Percentiles rank a stretch among this genome's conserved stretches.
These are phyloP conservation scores for Stephanodiscus triporus DNA, from an alignment of 108 stramenopile species.

Conservation along the genomic window DNA sequence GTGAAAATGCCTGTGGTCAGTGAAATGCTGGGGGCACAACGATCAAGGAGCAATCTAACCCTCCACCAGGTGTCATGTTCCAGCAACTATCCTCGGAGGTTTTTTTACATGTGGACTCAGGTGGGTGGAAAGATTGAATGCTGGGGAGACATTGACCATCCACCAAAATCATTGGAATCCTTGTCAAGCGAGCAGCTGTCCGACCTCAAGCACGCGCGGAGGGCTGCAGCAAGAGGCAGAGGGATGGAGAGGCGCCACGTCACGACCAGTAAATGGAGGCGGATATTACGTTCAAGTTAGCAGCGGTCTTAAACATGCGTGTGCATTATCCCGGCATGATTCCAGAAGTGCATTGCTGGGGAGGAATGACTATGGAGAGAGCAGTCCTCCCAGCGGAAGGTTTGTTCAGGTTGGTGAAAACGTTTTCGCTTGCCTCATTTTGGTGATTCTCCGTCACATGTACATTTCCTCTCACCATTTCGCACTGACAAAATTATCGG, in stretches of 20 bases:
- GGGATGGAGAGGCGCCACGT: constrained; percentile 1
- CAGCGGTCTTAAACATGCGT: constrained; percentile 44
- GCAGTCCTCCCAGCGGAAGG: constrained; percentile 23
- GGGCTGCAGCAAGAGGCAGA: constrained; percentile 13
- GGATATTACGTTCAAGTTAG: constrained; percentile 34
- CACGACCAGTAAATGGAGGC: constrained; percentile 14
- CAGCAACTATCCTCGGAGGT: constrained; percentile 28
- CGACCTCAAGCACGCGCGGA: constrained; percentile 15
- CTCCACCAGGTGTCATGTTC: constrained; percentile 39
- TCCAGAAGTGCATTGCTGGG: constrained; percentile 38
- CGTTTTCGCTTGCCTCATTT: not conserved
- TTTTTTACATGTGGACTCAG: constrained; percentile 34
- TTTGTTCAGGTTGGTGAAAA: constrained; percentile 29
- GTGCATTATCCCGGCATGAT: constrained; percentile 23
- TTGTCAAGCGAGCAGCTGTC: constrained; percentile 2
- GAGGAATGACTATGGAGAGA: constrained; percentile 38
- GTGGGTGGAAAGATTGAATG: constrained; percentile 25
- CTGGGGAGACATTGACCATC: constrained; percentile 42
- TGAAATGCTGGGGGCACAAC: constrained; percentile 41
- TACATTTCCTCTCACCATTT: not conserved
- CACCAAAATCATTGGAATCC: constrained; percentile 3
- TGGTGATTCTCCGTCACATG: not conserved
- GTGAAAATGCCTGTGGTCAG: constrained; percentile 26
- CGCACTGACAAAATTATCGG: constrained; percentile 14
- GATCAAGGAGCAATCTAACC: constrained; percentile 24